A percentile compares a stretch with the other conserved stretches of the same genome.
These are phyloP conservation scores for Mycena rebaudengoi DNA, from an alignment of 768 basidiomycete species.

Conservation along the genomic window DNA sequence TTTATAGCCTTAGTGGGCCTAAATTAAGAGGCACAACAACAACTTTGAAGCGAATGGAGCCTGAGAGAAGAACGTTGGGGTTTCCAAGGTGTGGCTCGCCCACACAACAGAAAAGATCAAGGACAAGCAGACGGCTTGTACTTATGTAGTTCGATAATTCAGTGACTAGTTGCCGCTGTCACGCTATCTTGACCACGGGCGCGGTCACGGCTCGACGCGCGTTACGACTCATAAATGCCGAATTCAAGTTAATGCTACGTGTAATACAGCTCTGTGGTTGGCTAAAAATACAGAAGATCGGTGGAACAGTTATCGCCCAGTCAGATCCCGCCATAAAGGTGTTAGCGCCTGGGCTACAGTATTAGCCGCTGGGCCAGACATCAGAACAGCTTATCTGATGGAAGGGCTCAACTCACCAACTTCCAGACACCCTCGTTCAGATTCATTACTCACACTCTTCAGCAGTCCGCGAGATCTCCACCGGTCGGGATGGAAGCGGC, in stretches of 20 bases:
- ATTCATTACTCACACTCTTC: constrained; percentile 63
- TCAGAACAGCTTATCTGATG: background rate
- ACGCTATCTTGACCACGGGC: no score
- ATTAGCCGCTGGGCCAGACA: constrained; percentile 50
- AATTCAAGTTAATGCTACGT: background rate
- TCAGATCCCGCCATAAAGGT: constrained; percentile 65
- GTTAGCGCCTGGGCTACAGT: constrained; percentile 80
- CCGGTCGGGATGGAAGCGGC: constrained; percentile 82
- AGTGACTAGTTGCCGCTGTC: background rate
- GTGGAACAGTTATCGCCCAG: constrained; percentile 29
- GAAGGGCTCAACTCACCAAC: constrained; percentile 57
- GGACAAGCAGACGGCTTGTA: background rate
- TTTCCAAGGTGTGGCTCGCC: background rate
- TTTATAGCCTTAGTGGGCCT: constrained; percentile 7
- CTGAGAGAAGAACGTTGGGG: background rate
- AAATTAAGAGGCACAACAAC: constrained; percentile 3
- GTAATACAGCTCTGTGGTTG: constrained; percentile 6
- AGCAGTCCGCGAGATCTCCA: constrained; percentile 77
- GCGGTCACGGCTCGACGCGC: no score
- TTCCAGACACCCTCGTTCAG: constrained; percentile 66
- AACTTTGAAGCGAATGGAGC: background rate
- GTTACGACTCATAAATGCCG: no score
- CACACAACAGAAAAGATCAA: background rate
- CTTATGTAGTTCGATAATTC: background rate
- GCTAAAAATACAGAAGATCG: constrained; percentile 19